Base-by-base conservation (phyloP, 1,139 yeast species). In the Meyerozyma smithsonii region DNA sequence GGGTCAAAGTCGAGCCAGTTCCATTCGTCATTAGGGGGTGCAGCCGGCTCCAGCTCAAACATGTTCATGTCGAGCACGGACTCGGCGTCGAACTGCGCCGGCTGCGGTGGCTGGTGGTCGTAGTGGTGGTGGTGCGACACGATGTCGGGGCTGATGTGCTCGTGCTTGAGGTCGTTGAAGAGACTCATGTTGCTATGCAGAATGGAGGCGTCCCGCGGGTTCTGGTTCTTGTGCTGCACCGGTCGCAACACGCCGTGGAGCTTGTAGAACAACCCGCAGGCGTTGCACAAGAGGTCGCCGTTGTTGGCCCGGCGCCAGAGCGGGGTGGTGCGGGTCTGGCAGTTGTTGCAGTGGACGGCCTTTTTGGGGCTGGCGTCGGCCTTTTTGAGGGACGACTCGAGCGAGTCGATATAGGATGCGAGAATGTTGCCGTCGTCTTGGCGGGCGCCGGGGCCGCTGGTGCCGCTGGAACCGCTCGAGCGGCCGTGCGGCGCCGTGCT, bases 191-290 rank as follows among this genome's bases (percentile, higher is more conserved):
- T 61, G 36, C 52, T 47, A 39, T 49, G 54, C 55, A 53, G 56
- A 15, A 61, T 57, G 14, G 47, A 38, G 20, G 48, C 49, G 39
- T 62, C 66, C 35, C 12, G 21, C 15, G 18, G 15, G 11, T 28
- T 18, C 11, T 12, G 18, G 11, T 14, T 39, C 39, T 47, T 36
- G 43, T 52, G 47, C 42, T 57, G 64, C 36, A 69, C 53, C 4
- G 76, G 76, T 28, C 77, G 54, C 47, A 69, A 62, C 2, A 68
- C 71, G 3, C 76, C 75, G 48, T 70, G 75, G 36, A 70, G 56
- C 48, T 69, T 69, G 50, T 66, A 68, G 47, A 70, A 70, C 39
- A 71, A 59, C 3, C 77, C 77, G 50, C 77, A 71, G 0, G 76
- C 77, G 48, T 71, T 71, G 48, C 77, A 71, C 25, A 71, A 55